These are phyloP conservation scores for Myrmaecium sp. DNA, from an alignment of 2,329 filamentous ascomycete species.

Conservation along the genomic window DNA sequence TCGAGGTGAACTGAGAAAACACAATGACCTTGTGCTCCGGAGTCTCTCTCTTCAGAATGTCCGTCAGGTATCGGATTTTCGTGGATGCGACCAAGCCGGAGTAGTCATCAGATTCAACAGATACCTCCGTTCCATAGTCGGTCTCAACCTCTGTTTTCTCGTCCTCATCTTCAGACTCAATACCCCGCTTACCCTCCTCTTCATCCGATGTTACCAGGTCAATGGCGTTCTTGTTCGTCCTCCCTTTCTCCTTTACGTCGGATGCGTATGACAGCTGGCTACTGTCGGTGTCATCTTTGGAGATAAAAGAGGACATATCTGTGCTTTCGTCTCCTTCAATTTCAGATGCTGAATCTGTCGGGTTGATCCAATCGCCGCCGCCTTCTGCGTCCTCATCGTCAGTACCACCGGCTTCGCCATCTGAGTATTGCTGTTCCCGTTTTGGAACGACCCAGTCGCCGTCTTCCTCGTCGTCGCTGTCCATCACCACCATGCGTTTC, in stretches of 20 bases:
- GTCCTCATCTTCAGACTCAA: conserved; percentile 26
- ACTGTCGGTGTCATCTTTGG: conserved; percentile 19
- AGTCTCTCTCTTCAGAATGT: conserved; percentile 64
- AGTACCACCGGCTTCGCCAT: conserved; percentile 66
- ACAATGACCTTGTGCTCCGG: conserved; percentile 89
- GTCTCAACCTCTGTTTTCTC: conserved; percentile 17
- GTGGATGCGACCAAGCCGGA: conserved; percentile 51
- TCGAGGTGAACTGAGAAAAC: conserved; percentile 95
- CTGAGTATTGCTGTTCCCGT: conserved; percentile 40
- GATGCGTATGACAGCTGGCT: conserved; percentile 8
- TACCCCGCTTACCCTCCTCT: conserved; percentile 22
- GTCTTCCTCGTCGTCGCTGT: conserved; percentile 54
- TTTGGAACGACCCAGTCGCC: conserved; percentile 68
- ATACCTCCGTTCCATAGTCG: conserved; percentile 12
- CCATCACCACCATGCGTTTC: conserved; percentile 31
- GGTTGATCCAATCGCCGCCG: conserved; percentile 60
- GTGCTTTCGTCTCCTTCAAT: conserved; percentile 20
- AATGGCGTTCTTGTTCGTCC: too few relatives aligned
- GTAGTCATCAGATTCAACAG: conserved; percentile 17
- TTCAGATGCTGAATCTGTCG: conserved; percentile 53
- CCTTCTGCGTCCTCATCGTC: conserved; percentile 80
- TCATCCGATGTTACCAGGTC: conserved; percentile 12
- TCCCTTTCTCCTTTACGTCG: conserved; percentile 5
- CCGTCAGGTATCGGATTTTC: conserved; percentile 76
- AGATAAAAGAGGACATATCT: conserved; percentile 16